phyloP scores from a whole-genome alignment of 108 stramenopile genomes.

The Cyclotella kingstonii region DNA sequence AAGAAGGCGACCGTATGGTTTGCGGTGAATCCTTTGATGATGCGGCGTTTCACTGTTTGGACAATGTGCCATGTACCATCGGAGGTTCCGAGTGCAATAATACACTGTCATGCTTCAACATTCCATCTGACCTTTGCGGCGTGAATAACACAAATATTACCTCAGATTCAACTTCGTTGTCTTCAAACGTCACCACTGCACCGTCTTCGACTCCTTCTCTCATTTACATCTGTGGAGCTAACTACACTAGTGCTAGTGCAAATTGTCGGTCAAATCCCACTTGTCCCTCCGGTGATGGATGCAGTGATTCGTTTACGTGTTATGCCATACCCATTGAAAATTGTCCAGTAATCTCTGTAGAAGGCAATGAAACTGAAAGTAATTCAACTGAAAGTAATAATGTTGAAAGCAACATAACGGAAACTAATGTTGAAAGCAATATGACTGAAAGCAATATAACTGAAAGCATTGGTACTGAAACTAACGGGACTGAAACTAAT shows the following conservation, averaged over 20 bases:
- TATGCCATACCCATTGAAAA: slow-evolving; percentile 10
- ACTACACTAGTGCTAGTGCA: slow-evolving; percentile 6
- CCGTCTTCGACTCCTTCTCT: slow-evolving; percentile 1
- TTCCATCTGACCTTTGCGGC: not conserved
- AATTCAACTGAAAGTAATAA: not conserved
- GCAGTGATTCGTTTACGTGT: slow-evolving; percentile 2
- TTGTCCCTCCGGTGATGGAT: slow-evolving; percentile 29
- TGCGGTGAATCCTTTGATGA: slow-evolving; percentile 9
- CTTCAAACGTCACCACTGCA: not conserved
- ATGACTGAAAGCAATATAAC: not conserved
- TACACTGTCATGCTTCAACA: not conserved
- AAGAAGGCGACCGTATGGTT: not conserved
- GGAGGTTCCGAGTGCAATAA: not conserved
- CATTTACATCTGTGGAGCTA: slow-evolving; percentile 10
- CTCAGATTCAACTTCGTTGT: not conserved
- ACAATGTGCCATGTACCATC: not conserved
- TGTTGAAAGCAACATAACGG: not conserved
- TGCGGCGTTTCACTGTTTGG: slow-evolving; percentile 7
- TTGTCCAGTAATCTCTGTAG: not conserved
- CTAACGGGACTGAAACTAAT: not conserved
- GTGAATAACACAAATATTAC: not conserved
- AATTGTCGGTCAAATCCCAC: not conserved
- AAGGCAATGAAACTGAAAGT: not conserved
- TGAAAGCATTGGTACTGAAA: not conserved
- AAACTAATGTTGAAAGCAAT: not conserved